Evolutionary conservation across 208 protist genomes (phyloP), one percentile per base, ranked within the genome.

Genomic region (Acanthamoeba sp.): DNA sequence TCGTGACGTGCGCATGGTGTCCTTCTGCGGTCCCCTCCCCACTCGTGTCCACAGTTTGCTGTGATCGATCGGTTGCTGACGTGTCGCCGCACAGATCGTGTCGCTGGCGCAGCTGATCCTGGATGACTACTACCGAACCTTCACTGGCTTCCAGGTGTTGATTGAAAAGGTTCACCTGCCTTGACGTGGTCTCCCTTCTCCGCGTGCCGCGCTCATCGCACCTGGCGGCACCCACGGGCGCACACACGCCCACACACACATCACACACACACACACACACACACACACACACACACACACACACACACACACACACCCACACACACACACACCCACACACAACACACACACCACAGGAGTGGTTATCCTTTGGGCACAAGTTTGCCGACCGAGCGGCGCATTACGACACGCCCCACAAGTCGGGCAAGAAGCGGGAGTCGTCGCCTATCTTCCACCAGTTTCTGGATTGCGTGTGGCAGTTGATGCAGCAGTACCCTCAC

Each of bases 381-480:
- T 98, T 98, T 91, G 97, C 97, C 5, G 97, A 98, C 95, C 97
- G 98, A 66, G 95, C 92, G 52, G 98, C 95, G 5, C 97, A 94
- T 48, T 38, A 45, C 27, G 90, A 94, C 40, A 84, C 38, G 36
- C 40, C 29, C 66, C 45, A 94, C 38, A 80, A 80, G 40, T 80
- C 71, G 71, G 71, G 71, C 71, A 40, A 78, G 27, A 45, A 96
- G 34, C 38, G 42, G 16, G 40, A 99, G 95, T 92, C 94, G 16
- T 96, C 98, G 20, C 98, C 98, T 29, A 97, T 99, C 55, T 98
- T 98, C 91, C 82, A 98, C 40, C 98, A 93, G 73, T 94, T 98
- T 89, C 94, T 99, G 34, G 98, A 99, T 76, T 98, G 97, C 76
- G 98, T 99, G 40, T 99, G 97, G 93, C 99, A 99, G 91, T 45